Evolutionary conservation across 257 asterid species (phyloP).

Genomic region (Perilla frutescens): DNA sequence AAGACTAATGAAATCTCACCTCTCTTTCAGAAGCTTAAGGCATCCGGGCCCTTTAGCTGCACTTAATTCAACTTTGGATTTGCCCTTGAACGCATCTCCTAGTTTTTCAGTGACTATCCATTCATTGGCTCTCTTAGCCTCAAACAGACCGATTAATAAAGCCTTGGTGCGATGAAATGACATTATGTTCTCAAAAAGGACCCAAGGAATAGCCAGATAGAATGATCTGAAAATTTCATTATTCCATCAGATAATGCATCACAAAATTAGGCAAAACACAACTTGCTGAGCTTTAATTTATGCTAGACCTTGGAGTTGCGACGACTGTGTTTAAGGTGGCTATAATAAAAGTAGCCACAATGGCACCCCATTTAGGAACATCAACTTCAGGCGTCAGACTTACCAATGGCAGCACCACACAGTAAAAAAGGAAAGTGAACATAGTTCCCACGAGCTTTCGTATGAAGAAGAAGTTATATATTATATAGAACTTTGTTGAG

Average conservation of each 20-base stretch:
- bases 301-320: slow-evolving; percentile 71
- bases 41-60: slow-evolving; percentile 39
- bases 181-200: slow-evolving; percentile 82
- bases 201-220: slow-evolving; percentile 72
- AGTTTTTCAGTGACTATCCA: slow-evolving; percentile 88
- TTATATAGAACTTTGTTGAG: slow-evolving; percentile 66
- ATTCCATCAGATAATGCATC: background rate
- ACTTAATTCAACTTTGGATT: slow-evolving; percentile 36
- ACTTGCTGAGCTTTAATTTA: background rate
- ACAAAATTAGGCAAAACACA: background rate
- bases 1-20: slow-evolving; percentile 33
- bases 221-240: slow-evolving; percentile 51
- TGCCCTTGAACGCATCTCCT: slow-evolving; percentile 61
- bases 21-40: slow-evolving; percentile 44
- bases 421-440: slow-evolving; percentile 70
- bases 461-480: slow-evolving; percentile 80
- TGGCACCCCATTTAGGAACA: slow-evolving; percentile 75
- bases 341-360: slow-evolving; percentile 52
- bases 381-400: slow-evolving; percentile 70
- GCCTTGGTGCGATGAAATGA: slow-evolving; percentile 76
- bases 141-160: slow-evolving; percentile 61
- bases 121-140: slow-evolving; percentile 64
- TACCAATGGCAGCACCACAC: slow-evolving; percentile 69
- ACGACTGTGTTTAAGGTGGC: slow-evolving; percentile 63
- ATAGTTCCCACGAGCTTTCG: slow-evolving; percentile 69